Conservation (phyloP, 371 early-diverging fungal species). For the Rhizopus microsporus region DNA sequence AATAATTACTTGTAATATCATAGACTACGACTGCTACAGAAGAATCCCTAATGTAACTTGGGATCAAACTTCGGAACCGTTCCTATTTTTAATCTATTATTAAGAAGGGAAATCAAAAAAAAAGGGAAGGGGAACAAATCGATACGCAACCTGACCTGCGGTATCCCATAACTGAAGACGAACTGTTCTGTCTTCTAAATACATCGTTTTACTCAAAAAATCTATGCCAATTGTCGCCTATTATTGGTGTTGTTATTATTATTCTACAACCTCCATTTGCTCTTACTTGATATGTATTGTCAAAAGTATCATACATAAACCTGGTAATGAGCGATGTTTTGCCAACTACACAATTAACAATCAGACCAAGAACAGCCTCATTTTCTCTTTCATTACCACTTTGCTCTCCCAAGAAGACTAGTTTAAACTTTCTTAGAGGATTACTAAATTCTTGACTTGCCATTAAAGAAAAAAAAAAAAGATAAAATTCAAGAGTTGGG, state of each 20-base stretch:
- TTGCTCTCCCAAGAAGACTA: conserved; percentile 96
- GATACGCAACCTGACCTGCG: conserved; percentile 87
- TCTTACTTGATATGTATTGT: conserved; percentile 89
- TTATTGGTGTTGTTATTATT: neutral
- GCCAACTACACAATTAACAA: conserved; percentile 71
- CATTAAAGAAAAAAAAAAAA: conserved; percentile 22
- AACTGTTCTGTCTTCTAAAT: conserved; percentile 92
- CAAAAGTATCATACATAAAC: conserved; percentile 98
- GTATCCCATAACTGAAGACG: conserved; percentile 99
- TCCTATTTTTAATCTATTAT: conserved; percentile 55
- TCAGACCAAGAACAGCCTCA: neutral
- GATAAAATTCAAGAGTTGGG: neutral
- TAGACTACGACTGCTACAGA: conserved; percentile 98
- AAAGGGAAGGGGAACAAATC: too few relatives aligned
- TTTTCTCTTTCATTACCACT: conserved; percentile 67
- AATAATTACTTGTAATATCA: conserved; percentile 83
- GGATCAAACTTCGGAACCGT: conserved; percentile 95
- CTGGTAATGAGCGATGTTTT: conserved; percentile 98
- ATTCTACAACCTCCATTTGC: neutral
- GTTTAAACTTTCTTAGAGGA: conserved; percentile 87
- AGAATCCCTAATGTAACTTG: conserved; percentile 97
- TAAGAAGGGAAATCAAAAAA: neutral
- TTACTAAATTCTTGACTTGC: conserved; percentile 52
- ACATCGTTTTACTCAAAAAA: conserved; percentile 98
- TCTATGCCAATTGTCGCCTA: conserved; percentile 99